phyloP scores from a whole-genome alignment of 179 eudicot genomes.

The Spergularia azorica region DNA sequence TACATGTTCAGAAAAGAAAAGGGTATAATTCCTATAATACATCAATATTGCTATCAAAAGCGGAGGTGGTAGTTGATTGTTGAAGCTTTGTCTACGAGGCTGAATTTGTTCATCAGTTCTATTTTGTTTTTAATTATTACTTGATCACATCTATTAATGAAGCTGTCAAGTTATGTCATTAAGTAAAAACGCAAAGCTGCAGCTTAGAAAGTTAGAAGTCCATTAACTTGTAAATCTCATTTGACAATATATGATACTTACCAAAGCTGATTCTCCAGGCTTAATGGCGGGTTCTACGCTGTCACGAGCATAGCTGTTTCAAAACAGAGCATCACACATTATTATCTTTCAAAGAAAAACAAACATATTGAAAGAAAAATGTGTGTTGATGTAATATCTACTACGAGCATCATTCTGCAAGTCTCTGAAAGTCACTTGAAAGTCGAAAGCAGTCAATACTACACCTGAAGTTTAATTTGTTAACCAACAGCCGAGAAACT shows the following conservation, averaged over 20 bases:
- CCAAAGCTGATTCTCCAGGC: constrained; percentile 93
- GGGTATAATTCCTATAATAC: neutral
- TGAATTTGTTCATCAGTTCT: neutral
- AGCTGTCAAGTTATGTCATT: neutral
- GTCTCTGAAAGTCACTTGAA: too few relatives aligned
- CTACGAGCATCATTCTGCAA: too few relatives aligned
- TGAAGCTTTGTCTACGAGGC: neutral
- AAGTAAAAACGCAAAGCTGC: neutral
- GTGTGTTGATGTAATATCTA: too few relatives aligned
- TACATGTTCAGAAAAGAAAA: constrained; percentile 16
- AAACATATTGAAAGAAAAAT: too few relatives aligned
- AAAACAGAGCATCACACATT: constrained; percentile 10
- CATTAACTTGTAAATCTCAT: neutral
- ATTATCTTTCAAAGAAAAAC: neutral
- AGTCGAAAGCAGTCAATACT: too few relatives aligned
- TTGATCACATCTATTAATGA: neutral
- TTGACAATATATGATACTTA: constrained; percentile 32
- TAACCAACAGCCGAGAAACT: neutral
- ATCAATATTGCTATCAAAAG: neutral
- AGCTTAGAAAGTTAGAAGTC: neutral
- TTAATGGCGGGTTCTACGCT: constrained; percentile 83
- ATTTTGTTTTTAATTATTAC: neutral
- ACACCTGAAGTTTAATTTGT: too few relatives aligned
- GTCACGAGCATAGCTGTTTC: constrained; percentile 85
- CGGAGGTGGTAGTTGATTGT: neutral